Evolutionary conservation across 2,329 filamentous ascomycete genomes (phyloP), one percentile per base, ranked within the genome.

Genomic region (Acarospora socialis): DNA sequence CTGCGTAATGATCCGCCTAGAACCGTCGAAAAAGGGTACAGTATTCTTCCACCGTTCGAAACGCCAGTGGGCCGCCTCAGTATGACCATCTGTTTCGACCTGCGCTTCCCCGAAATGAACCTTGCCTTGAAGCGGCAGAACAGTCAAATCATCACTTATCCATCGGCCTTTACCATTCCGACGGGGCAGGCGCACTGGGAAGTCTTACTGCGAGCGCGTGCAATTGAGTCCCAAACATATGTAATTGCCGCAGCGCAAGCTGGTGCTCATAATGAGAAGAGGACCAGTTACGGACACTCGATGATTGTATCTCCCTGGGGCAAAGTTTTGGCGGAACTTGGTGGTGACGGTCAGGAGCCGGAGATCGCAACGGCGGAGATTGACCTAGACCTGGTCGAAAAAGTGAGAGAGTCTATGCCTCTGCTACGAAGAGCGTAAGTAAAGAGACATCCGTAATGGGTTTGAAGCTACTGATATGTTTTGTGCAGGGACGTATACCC

Each of bases 241-340:
- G 76, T 94, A 2, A 61, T 94, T 38, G 87, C 86, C 7, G 77
- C 86, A 1, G 87, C 84, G 22, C 86, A 94, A 55, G 69, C 71
- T 14, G 86, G 84, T 1, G 53, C 61, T 21, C 83, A 78, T 50
- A 84, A 83, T 44, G 70, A 73, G 39, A 82, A 75, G 55, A 65
- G 87, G 36, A 67, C 70, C 17, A 92, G 81, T 54, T 93, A 90
- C 56, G 87, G 87, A 0, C 77, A 82, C 51, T 81, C 79, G 45
- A 73, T 92, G 60, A 78, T 92, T 28, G 66, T 94, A 16, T 77
- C 81, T 51, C 86, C 87, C 0, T 93, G 84, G 83, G 87, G 87
- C 0, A 66, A 70, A 35, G 68, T 94, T 1, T 50, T 82, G 23
- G 66, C 76, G 3, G 66, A 77, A 47, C 63, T 65, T 77, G 48